phyloP scores from a whole-genome alignment of 192 early-diverging fungal genomes.

The Linnemannia zychae region DNA sequence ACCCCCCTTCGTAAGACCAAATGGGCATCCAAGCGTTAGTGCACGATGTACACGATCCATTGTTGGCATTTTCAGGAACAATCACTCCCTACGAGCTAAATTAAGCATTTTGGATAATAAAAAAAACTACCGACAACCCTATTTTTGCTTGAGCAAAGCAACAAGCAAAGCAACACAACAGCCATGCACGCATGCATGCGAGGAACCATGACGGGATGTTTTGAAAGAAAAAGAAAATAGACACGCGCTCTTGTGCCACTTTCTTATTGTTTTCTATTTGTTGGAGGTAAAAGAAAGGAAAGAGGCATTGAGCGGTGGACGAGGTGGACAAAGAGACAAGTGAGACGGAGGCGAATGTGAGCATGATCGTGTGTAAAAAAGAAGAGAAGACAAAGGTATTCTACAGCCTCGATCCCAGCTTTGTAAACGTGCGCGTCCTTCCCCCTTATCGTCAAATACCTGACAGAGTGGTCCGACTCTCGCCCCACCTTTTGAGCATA shows the following conservation, averaged over 20 bases:
- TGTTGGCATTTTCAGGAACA: not conserved
- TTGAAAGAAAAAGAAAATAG: not conserved
- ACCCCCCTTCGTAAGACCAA: not conserved
- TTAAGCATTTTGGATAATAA: not conserved
- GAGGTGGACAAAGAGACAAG: not conserved
- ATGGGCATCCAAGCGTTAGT: not conserved
- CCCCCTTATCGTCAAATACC: too few relatives aligned
- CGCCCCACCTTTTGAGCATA: too few relatives aligned
- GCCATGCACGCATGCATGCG: not conserved
- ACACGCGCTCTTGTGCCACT: not conserved
- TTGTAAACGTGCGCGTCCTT: too few relatives aligned
- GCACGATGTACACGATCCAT: not conserved
- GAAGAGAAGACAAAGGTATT: not conserved
- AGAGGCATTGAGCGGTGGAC: not conserved
- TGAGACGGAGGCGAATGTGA: not conserved
- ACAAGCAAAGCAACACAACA: not conserved
- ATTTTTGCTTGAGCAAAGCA: not conserved
- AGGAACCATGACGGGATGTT: not conserved
- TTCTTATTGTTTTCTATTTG: not conserved
- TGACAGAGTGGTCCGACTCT: too few relatives aligned
- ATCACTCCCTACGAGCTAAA: not conserved
- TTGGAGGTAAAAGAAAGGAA: not conserved
- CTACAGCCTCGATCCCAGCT: too few relatives aligned
- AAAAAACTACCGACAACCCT: not conserved
- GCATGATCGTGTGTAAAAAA: not conserved